Base-by-base conservation (phyloP, 139 green algal species). In the Ulvella scutata region DNA sequence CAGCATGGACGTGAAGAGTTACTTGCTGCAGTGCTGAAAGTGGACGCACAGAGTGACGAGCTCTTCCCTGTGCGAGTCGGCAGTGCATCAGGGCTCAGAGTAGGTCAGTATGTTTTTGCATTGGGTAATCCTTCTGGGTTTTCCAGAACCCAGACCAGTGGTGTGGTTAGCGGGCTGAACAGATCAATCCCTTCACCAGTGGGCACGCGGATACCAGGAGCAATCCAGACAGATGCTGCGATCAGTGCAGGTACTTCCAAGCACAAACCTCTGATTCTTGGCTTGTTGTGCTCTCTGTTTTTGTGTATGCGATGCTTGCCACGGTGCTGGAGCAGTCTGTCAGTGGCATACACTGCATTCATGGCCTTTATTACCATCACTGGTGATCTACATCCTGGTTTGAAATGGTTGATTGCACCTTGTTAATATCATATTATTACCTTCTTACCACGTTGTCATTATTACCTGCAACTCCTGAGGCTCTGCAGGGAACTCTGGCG, bases 191-290 rank as follows among this genome's bases (percentile, higher is more conserved):
- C 88, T 4, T 80, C 80, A 7, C 80, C 80, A 2, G 78, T 73
- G 34, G 90, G 90, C 21, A 88, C 78, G 0, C 79, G 83, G 13
- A 94, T 94, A 59, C 82, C 82, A 36, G 90, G 90, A 1, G 86
- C 79, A 26, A 87, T 96, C 35, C 90, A 90, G 86, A 95, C 86
- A 3, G 92, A 97, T 78, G 90, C 92, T 4, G 78, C 83, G 2
- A 90, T 97, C 76, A 93, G 88, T 35, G 74, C 78, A 0, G 88
- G 87, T 51, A 96, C 51, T n/a, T 51, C n/a, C n/a, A n/a, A n/a
- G n/a, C n/a, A n/a, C n/a, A n/a, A n/a, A n/a, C n/a, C n/a, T n/a
- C n/a, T n/a, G n/a, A n/a, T n/a, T n/a, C n/a, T n/a, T n/a, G n/a
- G n/a, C n/a, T n/a, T n/a, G n/a, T n/a, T n/a, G n/a, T n/a, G n/a